These are phyloP conservation scores for Eucalyptus erythrocorys DNA, from an alignment of 345 rosid genomes.

Conservation along the genomic window DNA sequence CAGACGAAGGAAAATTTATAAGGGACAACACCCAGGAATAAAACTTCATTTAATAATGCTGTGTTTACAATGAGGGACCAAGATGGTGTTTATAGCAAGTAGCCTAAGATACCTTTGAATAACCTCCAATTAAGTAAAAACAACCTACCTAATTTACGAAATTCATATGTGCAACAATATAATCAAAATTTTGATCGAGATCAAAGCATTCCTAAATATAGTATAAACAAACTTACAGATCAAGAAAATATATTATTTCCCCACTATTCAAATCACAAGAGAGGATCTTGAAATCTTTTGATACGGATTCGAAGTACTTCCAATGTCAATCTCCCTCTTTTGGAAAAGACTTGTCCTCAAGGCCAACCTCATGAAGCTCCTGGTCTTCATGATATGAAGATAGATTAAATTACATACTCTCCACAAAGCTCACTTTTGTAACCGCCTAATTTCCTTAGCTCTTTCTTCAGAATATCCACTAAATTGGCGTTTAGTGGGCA, in stretches of 20 bases:
- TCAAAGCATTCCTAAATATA: background rate
- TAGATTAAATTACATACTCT: no score
- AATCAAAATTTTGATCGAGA: background rate
- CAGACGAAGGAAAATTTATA: background rate
- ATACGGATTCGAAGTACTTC: no score
- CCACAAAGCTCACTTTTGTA: background rate
- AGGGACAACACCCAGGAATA: background rate
- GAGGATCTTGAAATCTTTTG: background rate
- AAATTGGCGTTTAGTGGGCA: no score
- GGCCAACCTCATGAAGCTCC: background rate
- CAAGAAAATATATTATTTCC: no score
- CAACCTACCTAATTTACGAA: background rate
- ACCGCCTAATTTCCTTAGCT: no score
- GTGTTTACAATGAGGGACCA: background rate
- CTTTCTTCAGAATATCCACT: background rate
- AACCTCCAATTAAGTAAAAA: no score
- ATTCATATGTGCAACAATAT: background rate
- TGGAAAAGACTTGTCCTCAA: background rate
- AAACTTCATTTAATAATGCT: background rate
- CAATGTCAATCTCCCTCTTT: background rate
- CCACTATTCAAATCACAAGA: background rate
- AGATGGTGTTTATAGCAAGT: background rate
- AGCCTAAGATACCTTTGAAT: background rate
- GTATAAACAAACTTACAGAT: no score
- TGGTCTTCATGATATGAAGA: background rate